These are phyloP conservation scores for Cryptococcus sp. DNA, from an alignment of 1,284 basidiomycete species.

Conservation along the genomic window DNA sequence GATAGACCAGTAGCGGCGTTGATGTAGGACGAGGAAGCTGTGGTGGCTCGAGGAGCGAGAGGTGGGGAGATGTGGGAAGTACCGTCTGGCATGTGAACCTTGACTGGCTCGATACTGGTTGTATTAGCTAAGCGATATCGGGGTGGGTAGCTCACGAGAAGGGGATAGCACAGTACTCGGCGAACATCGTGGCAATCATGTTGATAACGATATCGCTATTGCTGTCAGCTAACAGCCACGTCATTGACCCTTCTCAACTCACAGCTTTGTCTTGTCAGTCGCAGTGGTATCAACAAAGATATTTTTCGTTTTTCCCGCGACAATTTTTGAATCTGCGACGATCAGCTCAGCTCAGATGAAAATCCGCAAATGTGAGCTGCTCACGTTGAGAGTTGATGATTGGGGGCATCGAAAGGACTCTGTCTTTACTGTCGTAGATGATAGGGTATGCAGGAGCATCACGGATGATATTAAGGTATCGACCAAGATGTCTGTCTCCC, in stretches of 20 bases:
- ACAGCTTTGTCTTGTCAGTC: slow-evolving; percentile 93
- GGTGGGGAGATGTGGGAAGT: slow-evolving; percentile 72
- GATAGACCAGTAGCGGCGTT: slow-evolving; percentile 89
- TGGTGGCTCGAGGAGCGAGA: slow-evolving; percentile 65
- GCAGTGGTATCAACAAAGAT: slow-evolving; percentile 97
- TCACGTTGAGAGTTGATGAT: slow-evolving; percentile 89
- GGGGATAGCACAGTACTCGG: slow-evolving; percentile 87
- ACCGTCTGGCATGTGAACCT: slow-evolving; percentile 73
- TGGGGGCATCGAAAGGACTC: slow-evolving; percentile 92
- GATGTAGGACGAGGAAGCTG: slow-evolving; percentile 83
- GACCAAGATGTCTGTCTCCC: slow-evolving; percentile 85
- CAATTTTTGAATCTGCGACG: slow-evolving; percentile 77
- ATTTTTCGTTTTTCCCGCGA: slow-evolving; percentile 78
- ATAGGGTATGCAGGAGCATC: slow-evolving; percentile 96
- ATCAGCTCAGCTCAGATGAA: slow-evolving; percentile 5
- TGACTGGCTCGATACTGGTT: slow-evolving; percentile 83
- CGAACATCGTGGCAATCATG: slow-evolving; percentile 94
- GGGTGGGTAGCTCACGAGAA: slow-evolving; percentile 64
- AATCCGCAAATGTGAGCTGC: slow-evolving; percentile 9
- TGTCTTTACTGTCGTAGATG: slow-evolving; percentile 85
- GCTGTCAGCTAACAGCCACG: neutral
- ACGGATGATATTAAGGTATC: slow-evolving; percentile 87
- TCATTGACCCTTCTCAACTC: slow-evolving; percentile 3
- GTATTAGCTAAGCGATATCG: neutral
- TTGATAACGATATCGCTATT: slow-evolving; percentile 77